Conservation (phyloP, 768 basidiomycete species). For the Pisolithus marmoratus region DNA sequence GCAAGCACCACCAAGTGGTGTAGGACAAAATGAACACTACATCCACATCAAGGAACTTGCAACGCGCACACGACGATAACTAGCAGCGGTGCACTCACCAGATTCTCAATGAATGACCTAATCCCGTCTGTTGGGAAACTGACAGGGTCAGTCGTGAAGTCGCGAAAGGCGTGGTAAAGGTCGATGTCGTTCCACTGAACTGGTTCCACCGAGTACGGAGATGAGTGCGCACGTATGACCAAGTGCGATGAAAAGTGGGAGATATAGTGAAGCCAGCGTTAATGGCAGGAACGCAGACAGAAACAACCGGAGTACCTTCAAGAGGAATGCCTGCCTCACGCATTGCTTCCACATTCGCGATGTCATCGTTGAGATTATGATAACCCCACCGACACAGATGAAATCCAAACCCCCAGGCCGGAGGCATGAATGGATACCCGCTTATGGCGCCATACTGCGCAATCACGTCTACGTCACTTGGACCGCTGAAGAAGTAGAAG, state of each 20-base stretch:
- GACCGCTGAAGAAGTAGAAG: conserved; percentile 70
- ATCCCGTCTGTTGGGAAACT: conserved; percentile 54
- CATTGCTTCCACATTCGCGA: conserved; percentile 51
- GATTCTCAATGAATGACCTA: conserved; percentile 44
- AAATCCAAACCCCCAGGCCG: conserved; percentile 74
- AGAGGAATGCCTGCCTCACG: conserved; percentile 71
- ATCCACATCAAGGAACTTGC: too few relatives aligned
- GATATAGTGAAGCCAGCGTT: too few relatives aligned
- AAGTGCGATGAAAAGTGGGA: too few relatives aligned
- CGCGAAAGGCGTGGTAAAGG: conserved; percentile 60
- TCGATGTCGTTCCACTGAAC: conserved; percentile 82
- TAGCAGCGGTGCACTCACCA: conserved; percentile 36
- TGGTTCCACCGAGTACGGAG: conserved; percentile 11
- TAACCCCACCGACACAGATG: conserved; percentile 64
- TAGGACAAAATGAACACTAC: too few relatives aligned
- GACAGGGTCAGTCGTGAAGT: conserved; percentile 65
- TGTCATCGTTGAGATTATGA: conserved; percentile 48
- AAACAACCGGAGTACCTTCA: conserved; percentile 41
- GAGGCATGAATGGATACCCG: conserved; percentile 66
- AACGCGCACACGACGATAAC: too few relatives aligned
- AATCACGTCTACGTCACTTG: conserved; percentile 47
- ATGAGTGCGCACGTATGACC: too few relatives aligned
- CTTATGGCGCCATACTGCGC: conserved; percentile 66
- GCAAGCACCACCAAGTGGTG: background rate
- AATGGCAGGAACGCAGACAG: too few relatives aligned